phyloP scores from a whole-genome alignment of 306 rosid genomes.

The Ormosia emarginata region DNA sequence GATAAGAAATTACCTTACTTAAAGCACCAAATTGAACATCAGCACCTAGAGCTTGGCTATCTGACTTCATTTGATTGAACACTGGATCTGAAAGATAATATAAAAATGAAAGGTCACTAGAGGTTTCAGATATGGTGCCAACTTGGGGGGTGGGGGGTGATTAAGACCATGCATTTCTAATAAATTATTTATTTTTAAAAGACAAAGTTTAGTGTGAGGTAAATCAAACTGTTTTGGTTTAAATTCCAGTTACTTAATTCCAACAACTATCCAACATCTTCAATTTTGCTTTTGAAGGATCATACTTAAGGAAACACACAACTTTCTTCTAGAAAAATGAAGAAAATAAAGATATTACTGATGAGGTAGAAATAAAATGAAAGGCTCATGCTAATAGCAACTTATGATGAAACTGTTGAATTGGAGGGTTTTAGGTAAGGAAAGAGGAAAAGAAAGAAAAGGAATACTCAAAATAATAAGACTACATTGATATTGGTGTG shows the following conservation, averaged over 20 bases:
- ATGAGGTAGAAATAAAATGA: not conserved
- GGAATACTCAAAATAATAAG: too few species aligned
- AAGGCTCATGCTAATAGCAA: not conserved
- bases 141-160: not conserved
- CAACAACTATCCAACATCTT: not conserved
- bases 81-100: conserved; percentile 52
- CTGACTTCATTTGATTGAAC: conserved; percentile 66
- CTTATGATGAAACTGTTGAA: not conserved
- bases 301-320: conserved; percentile 1
- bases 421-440: too few species aligned
- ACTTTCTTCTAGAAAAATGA: not conserved
- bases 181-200: not conserved
- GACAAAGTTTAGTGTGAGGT: not conserved
- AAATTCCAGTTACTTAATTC: not conserved
- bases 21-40: conserved; percentile 66
- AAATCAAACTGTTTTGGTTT: not conserved
- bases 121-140: not conserved
- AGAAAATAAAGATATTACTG: not conserved
- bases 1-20: conserved; percentile 54
- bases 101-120: not conserved
- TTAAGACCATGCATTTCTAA: not conserved
- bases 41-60: conserved; percentile 52
- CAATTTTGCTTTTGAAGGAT: not conserved
- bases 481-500: too few species aligned
- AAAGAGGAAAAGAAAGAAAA: too few species aligned